These are phyloP conservation scores for Apiosordaria backusii DNA, from an alignment of 495 filamentous ascomycete species.

Conservation along the genomic window DNA sequence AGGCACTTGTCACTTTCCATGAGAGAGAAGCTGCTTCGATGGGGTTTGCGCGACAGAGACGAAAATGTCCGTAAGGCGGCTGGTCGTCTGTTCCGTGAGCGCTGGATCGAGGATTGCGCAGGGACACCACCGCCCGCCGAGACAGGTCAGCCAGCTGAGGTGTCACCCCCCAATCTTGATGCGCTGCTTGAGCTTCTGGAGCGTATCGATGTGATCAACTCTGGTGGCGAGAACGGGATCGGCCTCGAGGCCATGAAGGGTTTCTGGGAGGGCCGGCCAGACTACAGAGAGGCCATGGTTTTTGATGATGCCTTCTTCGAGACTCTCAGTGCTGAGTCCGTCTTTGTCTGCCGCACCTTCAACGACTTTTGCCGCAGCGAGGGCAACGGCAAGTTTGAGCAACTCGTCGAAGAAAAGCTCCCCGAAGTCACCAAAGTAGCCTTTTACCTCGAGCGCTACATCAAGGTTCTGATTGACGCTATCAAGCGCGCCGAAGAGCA, in stretches of 20 bases:
- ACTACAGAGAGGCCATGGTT: constrained; percentile 75
- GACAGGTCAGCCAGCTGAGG: constrained; percentile 44
- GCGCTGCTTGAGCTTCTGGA: constrained; percentile 86
- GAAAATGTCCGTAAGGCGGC: constrained; percentile 92
- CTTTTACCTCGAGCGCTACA: constrained; percentile 73
- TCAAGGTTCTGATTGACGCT: constrained; percentile 68
- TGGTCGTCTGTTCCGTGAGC: constrained; percentile 81
- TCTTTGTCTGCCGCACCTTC: constrained; percentile 84
- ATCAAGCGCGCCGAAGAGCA: constrained; percentile 55
- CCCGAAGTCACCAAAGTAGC: constrained; percentile 90
- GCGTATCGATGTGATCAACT: constrained; percentile 87
- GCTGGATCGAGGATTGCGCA: constrained; percentile 94
- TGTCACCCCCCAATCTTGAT: constrained; percentile 63
- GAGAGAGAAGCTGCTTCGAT: constrained; percentile 91
- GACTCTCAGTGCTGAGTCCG: constrained; percentile 74
- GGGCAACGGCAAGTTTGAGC: constrained; percentile 65
- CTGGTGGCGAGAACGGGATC: constrained; percentile 83
- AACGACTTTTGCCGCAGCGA: constrained; percentile 83
- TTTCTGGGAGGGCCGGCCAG: constrained; percentile 92
- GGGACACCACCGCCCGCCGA: constrained; percentile 53
- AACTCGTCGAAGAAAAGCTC: constrained; percentile 82
- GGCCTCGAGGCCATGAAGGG: constrained; percentile 88
- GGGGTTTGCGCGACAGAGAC: constrained; percentile 92
- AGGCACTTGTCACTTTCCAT: constrained; percentile 91
- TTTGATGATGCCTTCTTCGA: constrained; percentile 91